Evolutionary conservation across 768 basidiomycete species (phyloP), one percentile per base, ranked within the genome.

Genomic region (Cytidiella melzeri): DNA sequence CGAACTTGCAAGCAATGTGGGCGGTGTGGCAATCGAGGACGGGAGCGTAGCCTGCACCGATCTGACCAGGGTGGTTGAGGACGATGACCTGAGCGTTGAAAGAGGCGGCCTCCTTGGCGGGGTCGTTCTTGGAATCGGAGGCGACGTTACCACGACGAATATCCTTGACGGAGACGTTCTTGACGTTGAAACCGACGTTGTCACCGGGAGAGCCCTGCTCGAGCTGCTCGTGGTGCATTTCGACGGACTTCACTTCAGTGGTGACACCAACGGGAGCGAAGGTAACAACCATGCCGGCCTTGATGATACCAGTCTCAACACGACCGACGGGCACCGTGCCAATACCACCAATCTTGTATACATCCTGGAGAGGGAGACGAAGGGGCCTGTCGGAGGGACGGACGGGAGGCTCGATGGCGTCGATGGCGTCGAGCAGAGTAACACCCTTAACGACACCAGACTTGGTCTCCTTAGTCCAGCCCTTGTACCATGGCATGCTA

Each of bases 281-380:
- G 68, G 75, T 83, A 70, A 96, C 96, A 63, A 99, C 78, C 95
- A 98, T 99, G 71, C 95, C 95, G 64, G 94, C 91, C 81, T 96
- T 96, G 83, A 99, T 97, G 73, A 92, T 67, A 86, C 96, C 96
- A 67, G 96, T 99, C 81, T 99, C 96, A 62, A 99, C 96, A 90
- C 96, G 96, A 70, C 96, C 96, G 75, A 99, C 96, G 70, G 96
- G 96, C 66, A 99, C 96, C 63, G 96, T 99, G 61, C 96, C 96
- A 61, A 99, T 99, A 92, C 96, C 96, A 76, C 96, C 96, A 64
- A 99, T 99, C 83, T 99, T 99, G 92, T 99, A 98, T 67, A 99
- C 96, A 83, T 99, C 96, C 84, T 99, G 95, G 71, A 96, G 92
- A 64, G 95, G 93, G 60, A 99, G 94, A 75, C 96, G 94, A 77